phyloP scores from a whole-genome alignment of 176 grass and related monocot species.

The Carex kokanica region DNA sequence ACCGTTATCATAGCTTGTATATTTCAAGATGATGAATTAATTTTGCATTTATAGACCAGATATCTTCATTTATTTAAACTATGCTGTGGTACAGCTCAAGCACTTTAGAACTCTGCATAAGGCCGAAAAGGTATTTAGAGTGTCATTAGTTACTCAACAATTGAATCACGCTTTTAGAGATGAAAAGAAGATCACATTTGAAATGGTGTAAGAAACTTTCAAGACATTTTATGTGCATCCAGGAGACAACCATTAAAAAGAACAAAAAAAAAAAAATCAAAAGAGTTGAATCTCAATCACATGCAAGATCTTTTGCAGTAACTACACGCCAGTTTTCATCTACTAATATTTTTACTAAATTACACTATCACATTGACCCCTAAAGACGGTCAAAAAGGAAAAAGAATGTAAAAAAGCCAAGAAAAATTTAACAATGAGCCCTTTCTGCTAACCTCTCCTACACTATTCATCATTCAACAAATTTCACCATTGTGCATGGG shows the following conservation, averaged over 20 bases:
- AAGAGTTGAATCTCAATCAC: neutral
- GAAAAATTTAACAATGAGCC: neutral
- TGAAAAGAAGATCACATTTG: neutral
- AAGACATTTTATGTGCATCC: neutral
- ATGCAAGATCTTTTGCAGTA: constrained; percentile 3
- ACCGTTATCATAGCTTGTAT: constrained; percentile 1
- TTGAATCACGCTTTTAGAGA: neutral
- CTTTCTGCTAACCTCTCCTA: constrained; percentile 21
- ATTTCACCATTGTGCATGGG: neutral
- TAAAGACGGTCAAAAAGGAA: neutral
- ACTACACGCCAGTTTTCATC: constrained; percentile 6
- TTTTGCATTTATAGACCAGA: neutral
- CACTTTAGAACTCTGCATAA: no score
- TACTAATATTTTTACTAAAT: constrained; percentile 21
- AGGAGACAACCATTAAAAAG: neutral
- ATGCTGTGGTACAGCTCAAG: neutral
- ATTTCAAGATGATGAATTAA: neutral
- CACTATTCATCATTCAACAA: constrained; percentile 17
- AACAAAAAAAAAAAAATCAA: no score
- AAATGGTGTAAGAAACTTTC: neutral
- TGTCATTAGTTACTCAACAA: neutral
- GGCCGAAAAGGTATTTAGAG: neutral
- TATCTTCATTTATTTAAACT: neutral
- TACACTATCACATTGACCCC: constrained; percentile 4
- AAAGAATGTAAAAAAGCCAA: constrained; percentile 1